Evolutionary conservation across 805 yeast species (phyloP).

Genomic region (Schwanniomyces pseudopolymorphus): DNA sequence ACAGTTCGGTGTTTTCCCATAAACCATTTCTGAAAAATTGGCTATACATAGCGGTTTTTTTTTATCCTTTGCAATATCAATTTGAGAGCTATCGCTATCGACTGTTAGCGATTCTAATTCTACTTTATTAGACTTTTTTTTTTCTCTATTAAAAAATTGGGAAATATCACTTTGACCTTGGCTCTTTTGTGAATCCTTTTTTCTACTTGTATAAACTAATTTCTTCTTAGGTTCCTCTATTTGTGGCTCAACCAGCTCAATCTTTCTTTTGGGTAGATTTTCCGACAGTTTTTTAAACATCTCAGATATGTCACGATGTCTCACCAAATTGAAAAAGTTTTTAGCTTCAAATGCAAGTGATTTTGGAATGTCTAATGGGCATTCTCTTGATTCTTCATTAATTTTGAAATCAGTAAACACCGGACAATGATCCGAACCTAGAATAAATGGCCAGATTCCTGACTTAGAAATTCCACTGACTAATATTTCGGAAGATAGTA

Average conservation of each 20-base stretch:
- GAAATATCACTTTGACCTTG: constrained; percentile 21
- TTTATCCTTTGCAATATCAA: background rate
- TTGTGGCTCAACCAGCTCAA: background rate
- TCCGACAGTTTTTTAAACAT: constrained; percentile 19
- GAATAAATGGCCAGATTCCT: constrained; percentile 64
- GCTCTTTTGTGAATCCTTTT: constrained; percentile 8
- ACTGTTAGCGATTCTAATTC: too few species aligned
- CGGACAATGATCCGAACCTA: constrained; percentile 97
- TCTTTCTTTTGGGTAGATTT: background rate
- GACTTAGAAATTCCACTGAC: constrained; percentile 33
- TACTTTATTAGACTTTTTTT: too few species aligned
- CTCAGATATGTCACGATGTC: constrained; percentile 32
- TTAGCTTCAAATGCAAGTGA: constrained; percentile 54
- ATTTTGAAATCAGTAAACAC: constrained; percentile 64
- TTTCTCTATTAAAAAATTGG: constrained; percentile 18
- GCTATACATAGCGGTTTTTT: constrained; percentile 4
- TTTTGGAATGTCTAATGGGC: background rate
- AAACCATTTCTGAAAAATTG: constrained; percentile 12
- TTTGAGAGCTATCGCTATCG: background rate
- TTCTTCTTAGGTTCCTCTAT: constrained; percentile 7
- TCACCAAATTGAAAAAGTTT: constrained; percentile 40
- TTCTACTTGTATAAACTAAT: constrained; percentile 18
- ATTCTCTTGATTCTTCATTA: background rate
- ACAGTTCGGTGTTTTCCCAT: constrained; percentile 27
- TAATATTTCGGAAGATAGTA: constrained; percentile 44